Evolutionary conservation across 2,329 filamentous ascomycete genomes (phyloP), one percentile per base, ranked within the genome.

Genomic region (Rutstroemia sp.): DNA sequence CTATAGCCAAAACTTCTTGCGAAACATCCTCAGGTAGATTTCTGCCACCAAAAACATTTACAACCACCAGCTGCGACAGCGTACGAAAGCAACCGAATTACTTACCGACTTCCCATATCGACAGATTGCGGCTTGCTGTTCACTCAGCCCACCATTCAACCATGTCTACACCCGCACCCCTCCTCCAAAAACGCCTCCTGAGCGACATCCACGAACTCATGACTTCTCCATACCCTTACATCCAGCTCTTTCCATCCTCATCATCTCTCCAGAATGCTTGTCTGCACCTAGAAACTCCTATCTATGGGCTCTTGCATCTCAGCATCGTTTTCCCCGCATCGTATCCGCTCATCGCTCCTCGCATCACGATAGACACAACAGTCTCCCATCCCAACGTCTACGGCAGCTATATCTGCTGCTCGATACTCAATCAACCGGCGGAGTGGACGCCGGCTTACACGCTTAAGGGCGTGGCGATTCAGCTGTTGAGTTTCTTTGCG

Each of bases 371-470:
- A 58, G 61, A 79, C 60, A 74, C 73, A 2, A 14, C 52, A 0
- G 64, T 78, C 14, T n/a, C 49, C 0, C 75, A 78, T 54, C 75
- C 76, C 2, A 78, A 79, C 52, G 70, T 79, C n/a, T 73, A 65
- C 50, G 66, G 65, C 4, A 9, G 37, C 10, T 77, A 73, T 58
- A 76, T 79, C 30, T 80, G 76, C 60, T 75, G 75, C 1, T 72
- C 70, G 0, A 77, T 79, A 3, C 68, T 79, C 34, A 73, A 74
- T 57, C 71, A 63, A 0, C 54, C 34, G 2, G 70, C 74, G 17
- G 75, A 69, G 1, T 78, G 76, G 61, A 78, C 76, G 0, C 72
- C 76, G 1, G 77, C 76, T 0, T 79, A 79, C 57, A 78, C 76
- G 0, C 67, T 79, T 23, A 77, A 77, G 55, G 72, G 70, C 3